These are phyloP conservation scores for Fusarium staphyleae DNA, from an alignment of 2,329 filamentous ascomycete genomes.

Conservation along the genomic window DNA sequence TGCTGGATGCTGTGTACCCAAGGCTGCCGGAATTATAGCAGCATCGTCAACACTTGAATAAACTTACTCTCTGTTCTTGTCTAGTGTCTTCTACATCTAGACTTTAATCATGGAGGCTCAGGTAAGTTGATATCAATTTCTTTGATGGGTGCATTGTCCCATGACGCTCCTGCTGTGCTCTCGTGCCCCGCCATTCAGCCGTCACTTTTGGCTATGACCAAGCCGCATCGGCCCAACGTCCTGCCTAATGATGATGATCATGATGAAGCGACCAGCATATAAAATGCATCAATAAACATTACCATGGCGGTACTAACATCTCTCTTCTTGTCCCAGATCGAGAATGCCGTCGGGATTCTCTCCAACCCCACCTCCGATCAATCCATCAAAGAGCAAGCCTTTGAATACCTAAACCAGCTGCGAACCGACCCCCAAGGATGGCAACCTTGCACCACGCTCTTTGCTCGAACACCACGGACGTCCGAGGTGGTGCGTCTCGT, in stretches of 20 bases:
- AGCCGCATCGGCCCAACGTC: slow-evolving; percentile 36
- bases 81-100: slow-evolving; percentile 27
- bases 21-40: slow-evolving; percentile 56
- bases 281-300: slow-evolving; percentile 15
- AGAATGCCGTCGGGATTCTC: slow-evolving; percentile 94
- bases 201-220: slow-evolving; percentile 31
- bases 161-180: slow-evolving; percentile 33
- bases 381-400: slow-evolving; percentile 79
- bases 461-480: slow-evolving; percentile 76
- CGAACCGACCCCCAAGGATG: slow-evolving; percentile 84
- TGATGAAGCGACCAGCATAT: slow-evolving; percentile 12
- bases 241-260: slow-evolving; percentile 15
- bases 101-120: slow-evolving; percentile 56
- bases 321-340: slow-evolving; percentile 65
- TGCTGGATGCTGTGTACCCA: slow-evolving; percentile 52
- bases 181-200: slow-evolving; percentile 43
- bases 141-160: slow-evolving; percentile 27
- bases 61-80: neutral
- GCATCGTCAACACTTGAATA: slow-evolving; percentile 41
- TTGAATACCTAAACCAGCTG: slow-evolving; percentile 80
- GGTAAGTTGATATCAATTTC: slow-evolving; percentile 45
- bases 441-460: slow-evolving; percentile 88
- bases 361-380: slow-evolving; percentile 81
- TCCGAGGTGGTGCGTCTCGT: slow-evolving; percentile 88
- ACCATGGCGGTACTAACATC: slow-evolving; percentile 17